A percentile compares a stretch with the other conserved stretches of the same genome.
phyloP scores from a whole-genome alignment of 345 rosid species.

The Triadica sebifera region DNA sequence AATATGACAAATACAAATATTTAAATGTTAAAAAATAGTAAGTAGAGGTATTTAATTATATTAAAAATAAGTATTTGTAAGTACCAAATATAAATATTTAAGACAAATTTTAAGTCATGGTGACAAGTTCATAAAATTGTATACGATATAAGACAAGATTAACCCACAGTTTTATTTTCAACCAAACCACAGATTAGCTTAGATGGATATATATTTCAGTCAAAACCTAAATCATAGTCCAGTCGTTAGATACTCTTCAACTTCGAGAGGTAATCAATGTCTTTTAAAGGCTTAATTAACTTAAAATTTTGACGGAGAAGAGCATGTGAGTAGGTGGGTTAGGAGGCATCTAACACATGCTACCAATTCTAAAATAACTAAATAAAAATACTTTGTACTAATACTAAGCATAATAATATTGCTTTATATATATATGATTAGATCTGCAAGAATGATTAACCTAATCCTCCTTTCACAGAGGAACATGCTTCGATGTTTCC shows the following conservation, averaged over 20 bases:
- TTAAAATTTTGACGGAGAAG: background rate
- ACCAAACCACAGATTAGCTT: background rate
- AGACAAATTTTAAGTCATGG: no score
- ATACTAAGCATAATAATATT: background rate
- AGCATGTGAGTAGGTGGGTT: slow-evolving; percentile 40
- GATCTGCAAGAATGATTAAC: slow-evolving; percentile 40
- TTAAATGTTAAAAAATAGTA: no score
- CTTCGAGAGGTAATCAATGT: background rate
- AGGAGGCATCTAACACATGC: slow-evolving; percentile 40
- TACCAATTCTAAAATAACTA: slow-evolving; percentile 13
- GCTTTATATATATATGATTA: background rate
- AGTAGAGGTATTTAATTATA: no score
- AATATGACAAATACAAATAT: no score
- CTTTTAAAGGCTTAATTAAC: background rate
- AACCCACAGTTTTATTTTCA: background rate
- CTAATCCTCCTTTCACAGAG: slow-evolving; percentile 20
- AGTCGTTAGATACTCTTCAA: background rate
- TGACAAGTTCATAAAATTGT: no score
- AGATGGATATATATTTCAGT: no score
- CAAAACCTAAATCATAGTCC: background rate
- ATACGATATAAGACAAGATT: no score
- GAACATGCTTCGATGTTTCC: slow-evolving; percentile 21
- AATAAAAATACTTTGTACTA: slow-evolving; percentile 5
- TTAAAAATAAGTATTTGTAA: no score
- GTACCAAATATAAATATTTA: no score